These are phyloP conservation scores for Spathaspora girioi DNA, from an alignment of 805 yeast species.

Conservation along the genomic window DNA sequence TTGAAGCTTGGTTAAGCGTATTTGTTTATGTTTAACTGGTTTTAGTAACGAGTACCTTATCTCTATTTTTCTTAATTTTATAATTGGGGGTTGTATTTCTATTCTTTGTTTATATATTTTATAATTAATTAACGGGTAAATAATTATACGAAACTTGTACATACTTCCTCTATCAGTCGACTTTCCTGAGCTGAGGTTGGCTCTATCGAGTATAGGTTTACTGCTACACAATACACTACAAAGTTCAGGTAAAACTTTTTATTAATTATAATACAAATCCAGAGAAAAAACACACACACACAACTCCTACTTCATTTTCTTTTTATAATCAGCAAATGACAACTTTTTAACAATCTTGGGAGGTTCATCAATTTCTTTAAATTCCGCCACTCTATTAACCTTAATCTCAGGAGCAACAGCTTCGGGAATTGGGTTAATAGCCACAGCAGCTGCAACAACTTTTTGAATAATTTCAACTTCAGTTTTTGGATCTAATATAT, in stretches of 20 bases:
- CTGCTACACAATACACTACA: too few relatives aligned
- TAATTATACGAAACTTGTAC: not conserved
- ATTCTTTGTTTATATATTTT: not conserved
- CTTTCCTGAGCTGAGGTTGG: too few relatives aligned
- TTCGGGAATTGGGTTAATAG: not conserved
- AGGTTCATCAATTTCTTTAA: not conserved
- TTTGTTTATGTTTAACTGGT: not conserved
- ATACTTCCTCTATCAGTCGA: not conserved
- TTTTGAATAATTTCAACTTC: constrained; percentile 1
- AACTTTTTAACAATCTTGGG: constrained; percentile 40
- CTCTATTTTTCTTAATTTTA: not conserved
- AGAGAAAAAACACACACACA: not conserved
- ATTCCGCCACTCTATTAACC: constrained; percentile 6
- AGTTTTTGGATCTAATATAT: not conserved
- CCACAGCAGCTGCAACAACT: constrained; percentile 2
- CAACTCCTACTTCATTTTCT: constrained; percentile 35
- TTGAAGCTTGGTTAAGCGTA: not conserved
- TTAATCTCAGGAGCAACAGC: constrained; percentile 1
- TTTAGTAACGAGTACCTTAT: not conserved
- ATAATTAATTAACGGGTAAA: not conserved
- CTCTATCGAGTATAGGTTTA: too few relatives aligned
- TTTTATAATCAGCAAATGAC: constrained; percentile 73
- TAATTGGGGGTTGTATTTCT: not conserved
- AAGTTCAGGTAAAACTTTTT: too few relatives aligned
- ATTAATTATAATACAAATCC: not conserved